A percentile compares a stretch with the other conserved stretches of the same genome.
Evolutionary conservation across 2,329 filamentous ascomycete genomes (phyloP).

Genomic region (Aureobasidium sp.): DNA sequence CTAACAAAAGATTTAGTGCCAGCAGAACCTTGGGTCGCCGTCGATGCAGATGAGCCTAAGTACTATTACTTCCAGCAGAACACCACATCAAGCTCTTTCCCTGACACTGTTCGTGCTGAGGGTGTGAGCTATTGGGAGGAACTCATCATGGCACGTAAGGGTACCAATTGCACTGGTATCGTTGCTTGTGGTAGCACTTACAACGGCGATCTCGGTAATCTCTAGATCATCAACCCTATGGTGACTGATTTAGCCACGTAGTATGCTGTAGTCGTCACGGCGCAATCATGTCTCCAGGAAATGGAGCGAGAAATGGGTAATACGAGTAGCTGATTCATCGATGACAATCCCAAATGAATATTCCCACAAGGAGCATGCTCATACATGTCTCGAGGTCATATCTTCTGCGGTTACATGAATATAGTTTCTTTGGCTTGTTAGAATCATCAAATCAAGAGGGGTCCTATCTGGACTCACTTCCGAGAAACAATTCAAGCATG

Average conservation of each 20-base stretch:
- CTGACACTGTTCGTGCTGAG: constrained; percentile 50
- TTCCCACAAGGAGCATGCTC: too few relatives aligned
- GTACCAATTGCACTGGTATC: constrained; percentile 28
- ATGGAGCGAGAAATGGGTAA: too few relatives aligned
- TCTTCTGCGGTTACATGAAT: background rate
- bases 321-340: too few relatives aligned
- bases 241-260: background rate
- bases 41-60: constrained; percentile 20
- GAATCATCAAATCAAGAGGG: background rate
- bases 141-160: constrained; percentile 29
- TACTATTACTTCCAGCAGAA: constrained; percentile 18
- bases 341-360: too few relatives aligned
- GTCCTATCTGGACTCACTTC: background rate
- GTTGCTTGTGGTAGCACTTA: constrained; percentile 26
- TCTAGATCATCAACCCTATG: background rate
- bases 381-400: too few relatives aligned
- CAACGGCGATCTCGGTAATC: constrained; percentile 21
- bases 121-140: constrained; percentile 42
- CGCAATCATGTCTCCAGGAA: too few relatives aligned
- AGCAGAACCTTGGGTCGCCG: constrained; percentile 12
- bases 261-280: too few relatives aligned
- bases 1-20: constrained; percentile 27
- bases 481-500: background rate
- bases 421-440: background rate
- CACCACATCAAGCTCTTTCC: constrained; percentile 26